Evolutionary conservation across 1,284 basidiomycete species (phyloP).

Genomic region (Flammula alnicola): DNA sequence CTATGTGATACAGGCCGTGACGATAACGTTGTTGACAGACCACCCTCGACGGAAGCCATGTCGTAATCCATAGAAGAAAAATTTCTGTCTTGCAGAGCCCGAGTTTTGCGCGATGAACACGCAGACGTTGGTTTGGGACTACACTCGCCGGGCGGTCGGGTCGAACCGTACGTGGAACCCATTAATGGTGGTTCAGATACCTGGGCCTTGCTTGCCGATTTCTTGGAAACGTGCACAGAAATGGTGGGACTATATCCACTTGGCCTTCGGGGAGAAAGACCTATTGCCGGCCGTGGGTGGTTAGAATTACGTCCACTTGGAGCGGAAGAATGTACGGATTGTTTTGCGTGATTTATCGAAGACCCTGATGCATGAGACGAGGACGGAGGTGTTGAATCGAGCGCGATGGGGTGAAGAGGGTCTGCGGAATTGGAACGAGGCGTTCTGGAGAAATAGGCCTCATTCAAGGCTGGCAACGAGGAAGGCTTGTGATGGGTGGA

Average conservation of each 20-base stretch:
- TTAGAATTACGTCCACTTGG: conserved; percentile 4
- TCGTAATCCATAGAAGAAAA: conserved; percentile 2
- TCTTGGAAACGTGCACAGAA: background rate
- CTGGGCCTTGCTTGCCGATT: conserved; percentile 1
- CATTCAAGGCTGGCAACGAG: background rate
- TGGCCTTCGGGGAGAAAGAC: background rate
- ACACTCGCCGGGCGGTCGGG: conserved; percentile 16
- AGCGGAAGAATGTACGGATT: background rate
- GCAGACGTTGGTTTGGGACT: conserved; percentile 14
- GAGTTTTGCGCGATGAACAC: conserved; percentile 5
- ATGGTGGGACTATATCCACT: background rate
- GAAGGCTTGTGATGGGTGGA: conserved; percentile 8
- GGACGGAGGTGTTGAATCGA: background rate
- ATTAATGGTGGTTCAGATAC: conserved; percentile 7
- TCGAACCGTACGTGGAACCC: conserved; percentile 13
- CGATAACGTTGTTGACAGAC: background rate
- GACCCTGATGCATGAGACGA: conserved; percentile 1
- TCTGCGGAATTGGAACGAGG: conserved; percentile 5
- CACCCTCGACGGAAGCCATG: conserved; percentile 1
- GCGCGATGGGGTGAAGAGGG: background rate
- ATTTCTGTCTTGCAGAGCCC: conserved; percentile 6
- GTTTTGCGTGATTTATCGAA: background rate
- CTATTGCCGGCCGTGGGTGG: background rate
- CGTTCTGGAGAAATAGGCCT: background rate
- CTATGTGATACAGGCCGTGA: conserved; percentile 7